A percentile compares a stretch with the other conserved stretches of the same genome.
phyloP scores from a whole-genome alignment of 169 alveolate genomes.

The Ichthyophthirius multifiliis region DNA sequence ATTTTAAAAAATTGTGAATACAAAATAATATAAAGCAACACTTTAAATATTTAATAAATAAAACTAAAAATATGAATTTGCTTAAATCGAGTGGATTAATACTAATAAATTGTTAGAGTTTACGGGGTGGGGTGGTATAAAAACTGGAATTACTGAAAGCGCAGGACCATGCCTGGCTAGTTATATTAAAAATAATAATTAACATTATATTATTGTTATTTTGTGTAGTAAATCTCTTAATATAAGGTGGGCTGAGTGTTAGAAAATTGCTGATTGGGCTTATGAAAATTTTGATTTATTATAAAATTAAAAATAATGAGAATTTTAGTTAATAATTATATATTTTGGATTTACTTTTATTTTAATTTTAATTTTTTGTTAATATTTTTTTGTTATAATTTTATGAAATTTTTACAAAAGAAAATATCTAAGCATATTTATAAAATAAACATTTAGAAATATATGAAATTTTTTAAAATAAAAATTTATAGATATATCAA shows the following conservation, averaged over 20 bases:
- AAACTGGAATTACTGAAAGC: constrained; percentile 29
- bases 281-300: neutral
- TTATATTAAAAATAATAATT: neutral
- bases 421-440: too few relatives aligned
- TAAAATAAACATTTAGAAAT: too few relatives aligned
- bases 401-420: too few relatives aligned
- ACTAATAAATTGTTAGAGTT: neutral
- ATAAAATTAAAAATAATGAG: too few relatives aligned
- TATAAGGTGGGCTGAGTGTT: constrained; percentile 2
- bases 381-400: too few relatives aligned
- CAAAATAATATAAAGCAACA: neutral
- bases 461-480: too few relatives aligned
- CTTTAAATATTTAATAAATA: neutral
- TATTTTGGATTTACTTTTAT: too few relatives aligned
- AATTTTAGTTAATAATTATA: too few relatives aligned
- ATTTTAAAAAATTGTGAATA: neutral
- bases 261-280: constrained; percentile 5
- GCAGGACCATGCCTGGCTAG: constrained; percentile 41
- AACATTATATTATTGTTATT: neutral
- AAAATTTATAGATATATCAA: too few relatives aligned
- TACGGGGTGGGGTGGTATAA: constrained; percentile 10
- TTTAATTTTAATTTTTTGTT: too few relatives aligned
- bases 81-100: neutral
- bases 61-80: neutral
- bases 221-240: neutral